Percentiles rank a stretch among this genome's conserved stretches.
phyloP scores from a whole-genome alignment of 805 yeast genomes.

The Candida sithepensis region DNA sequence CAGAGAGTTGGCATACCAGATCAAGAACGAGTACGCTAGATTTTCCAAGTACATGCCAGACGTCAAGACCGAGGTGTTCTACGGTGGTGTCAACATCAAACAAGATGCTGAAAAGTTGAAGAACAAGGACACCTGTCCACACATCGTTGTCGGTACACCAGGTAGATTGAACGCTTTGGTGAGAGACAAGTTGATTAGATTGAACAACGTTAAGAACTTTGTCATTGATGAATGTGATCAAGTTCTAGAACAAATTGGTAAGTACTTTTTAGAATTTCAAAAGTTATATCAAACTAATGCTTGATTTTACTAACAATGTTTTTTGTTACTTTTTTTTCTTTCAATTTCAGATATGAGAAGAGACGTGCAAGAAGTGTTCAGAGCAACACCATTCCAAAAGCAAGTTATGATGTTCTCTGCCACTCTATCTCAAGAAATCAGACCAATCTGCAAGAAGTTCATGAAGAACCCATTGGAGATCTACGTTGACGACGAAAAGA shows the following conservation, averaged over 20 bases:
- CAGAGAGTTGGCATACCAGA: conserved; percentile 97
- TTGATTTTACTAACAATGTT: conserved; percentile 4
- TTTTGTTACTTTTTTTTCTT: no score
- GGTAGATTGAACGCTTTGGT: conserved; percentile 95
- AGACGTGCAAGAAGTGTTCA: conserved; percentile 96
- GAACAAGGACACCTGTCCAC: conserved; percentile 93
- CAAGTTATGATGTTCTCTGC: conserved; percentile 99
- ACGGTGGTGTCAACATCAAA: conserved; percentile 88
- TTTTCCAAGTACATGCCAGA: conserved; percentile 98
- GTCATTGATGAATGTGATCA: conserved; percentile 98
- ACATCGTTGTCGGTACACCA: conserved; percentile 96
- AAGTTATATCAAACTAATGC: neutral
- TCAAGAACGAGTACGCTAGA: conserved; percentile 94
- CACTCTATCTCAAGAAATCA: conserved; percentile 87
- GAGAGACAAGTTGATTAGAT: conserved; percentile 82
- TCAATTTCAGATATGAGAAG: conserved; percentile 94
- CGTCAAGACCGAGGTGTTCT: conserved; percentile 92
- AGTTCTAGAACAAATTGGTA: conserved; percentile 66
- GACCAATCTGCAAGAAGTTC: conserved; percentile 96
- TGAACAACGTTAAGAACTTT: conserved; percentile 87
- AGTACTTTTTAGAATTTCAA: no score
- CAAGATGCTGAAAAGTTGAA: conserved; percentile 85
- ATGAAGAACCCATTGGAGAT: conserved; percentile 98
- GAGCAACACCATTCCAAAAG: conserved; percentile 96
- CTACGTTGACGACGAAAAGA: conserved; percentile 96